These are phyloP conservation scores for Ophiognomonia clavigignenti-juglandacearum DNA, from an alignment of 2,329 filamentous ascomycete genomes.

Conservation along the genomic window DNA sequence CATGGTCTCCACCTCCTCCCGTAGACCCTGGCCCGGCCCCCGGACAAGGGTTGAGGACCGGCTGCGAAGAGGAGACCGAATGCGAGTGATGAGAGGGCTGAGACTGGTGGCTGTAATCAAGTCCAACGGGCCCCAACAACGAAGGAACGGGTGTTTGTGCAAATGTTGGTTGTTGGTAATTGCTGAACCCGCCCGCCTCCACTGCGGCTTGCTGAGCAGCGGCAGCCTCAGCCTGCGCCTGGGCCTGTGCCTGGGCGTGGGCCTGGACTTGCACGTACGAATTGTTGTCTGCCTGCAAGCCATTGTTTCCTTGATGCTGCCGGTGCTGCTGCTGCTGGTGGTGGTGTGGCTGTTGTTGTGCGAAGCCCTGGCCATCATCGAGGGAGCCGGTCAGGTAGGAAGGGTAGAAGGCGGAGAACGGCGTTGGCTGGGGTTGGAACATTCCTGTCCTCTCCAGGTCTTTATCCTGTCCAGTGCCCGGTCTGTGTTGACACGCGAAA, in stretches of 20 bases:
- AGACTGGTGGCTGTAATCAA: no score
- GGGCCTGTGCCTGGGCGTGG: background rate
- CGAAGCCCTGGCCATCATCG: constrained; percentile 16
- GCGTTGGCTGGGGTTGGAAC: constrained; percentile 51
- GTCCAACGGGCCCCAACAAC: background rate
- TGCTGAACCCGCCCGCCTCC: constrained; percentile 15
- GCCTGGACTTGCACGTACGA: constrained; percentile 11
- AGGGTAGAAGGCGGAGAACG: constrained; percentile 33
- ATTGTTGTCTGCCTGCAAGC: constrained; percentile 27
- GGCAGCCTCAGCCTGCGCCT: no score
- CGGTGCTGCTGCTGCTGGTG: no score
- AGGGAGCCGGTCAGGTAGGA: constrained; percentile 14
- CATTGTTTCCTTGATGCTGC: constrained; percentile 28
- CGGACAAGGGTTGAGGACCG: background rate
- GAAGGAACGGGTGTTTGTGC: background rate
- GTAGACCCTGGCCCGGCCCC: background rate
- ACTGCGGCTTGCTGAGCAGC: background rate
- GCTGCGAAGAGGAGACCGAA: no score
- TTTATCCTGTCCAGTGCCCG: background rate
- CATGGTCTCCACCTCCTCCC: background rate
- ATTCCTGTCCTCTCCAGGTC: constrained; percentile 31
- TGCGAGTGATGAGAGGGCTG: no score
- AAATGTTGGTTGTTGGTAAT: constrained; percentile 18
- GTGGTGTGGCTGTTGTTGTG: background rate
- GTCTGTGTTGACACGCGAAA: background rate